Evolutionary conservation across 2,329 filamentous ascomycete species (phyloP), one percentile per base, ranked within the genome.

Genomic region (Claviceps capensis): DNA sequence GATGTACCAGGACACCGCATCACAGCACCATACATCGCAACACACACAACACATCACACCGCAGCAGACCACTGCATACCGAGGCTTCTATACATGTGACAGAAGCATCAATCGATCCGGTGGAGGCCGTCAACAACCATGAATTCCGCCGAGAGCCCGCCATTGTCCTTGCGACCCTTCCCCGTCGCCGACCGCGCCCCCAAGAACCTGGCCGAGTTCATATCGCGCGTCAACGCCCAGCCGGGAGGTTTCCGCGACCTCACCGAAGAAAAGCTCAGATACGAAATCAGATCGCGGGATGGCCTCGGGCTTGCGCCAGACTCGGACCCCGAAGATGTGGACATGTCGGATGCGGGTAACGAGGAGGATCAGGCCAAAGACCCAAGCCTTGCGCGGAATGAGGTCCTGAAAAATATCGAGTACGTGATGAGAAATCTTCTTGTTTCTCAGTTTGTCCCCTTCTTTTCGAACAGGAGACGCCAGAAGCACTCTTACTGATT

Each of bases 151-250:
- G 61, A 67, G 43, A 60, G 60, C 54, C 67, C 63, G 53, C 62
- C 67, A 50, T 61, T 70, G 37, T 70, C 67, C 26, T 57, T 70
- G 56, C 66, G 67, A 51, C 67, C 67, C 14, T 60, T 64, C 47
- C 79, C 83, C 16, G 70, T 74, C 57, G 74, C 69, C 61, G 76
- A 72, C 69, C 78, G 71, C 62, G 74, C 72, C 61, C 74, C 77
- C 36, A 79, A 78, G 62, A 77, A 75, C 47, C 73, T 96, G n/a
- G 74, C 78, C 52, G 78, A 85, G 47, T 84, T 91, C 59, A 88
- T 96, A 58, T 72, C 77, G 53, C 88, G 90, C 58, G 84, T 95
- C 61, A 86, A 89, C 59, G 83, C 94, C 61, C 83, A 86, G 54
- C 60, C 67, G 0, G 88, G 87, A 14, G 86, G 88, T 23, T 94